phyloP scores from a whole-genome alignment of 2,329 filamentous ascomycete species.

The Lachnellula willkommii region DNA sequence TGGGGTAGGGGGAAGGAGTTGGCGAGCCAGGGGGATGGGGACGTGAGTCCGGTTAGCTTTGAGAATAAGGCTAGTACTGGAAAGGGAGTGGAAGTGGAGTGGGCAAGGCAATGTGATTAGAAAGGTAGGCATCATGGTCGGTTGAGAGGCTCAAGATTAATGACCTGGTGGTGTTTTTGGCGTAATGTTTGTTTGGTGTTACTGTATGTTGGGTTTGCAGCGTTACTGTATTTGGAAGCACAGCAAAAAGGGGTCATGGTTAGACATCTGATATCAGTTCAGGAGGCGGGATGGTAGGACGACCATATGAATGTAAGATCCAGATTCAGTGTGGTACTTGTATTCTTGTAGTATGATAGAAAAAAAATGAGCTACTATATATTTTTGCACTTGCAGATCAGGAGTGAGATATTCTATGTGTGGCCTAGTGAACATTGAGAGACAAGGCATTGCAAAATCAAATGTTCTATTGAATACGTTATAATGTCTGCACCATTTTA shows the following conservation, averaged over 20 bases:
- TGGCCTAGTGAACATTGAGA: neutral
- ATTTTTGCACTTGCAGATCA: neutral
- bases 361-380: neutral
- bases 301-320: neutral
- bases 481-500: neutral
- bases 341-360: neutral
- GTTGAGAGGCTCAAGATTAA: neutral
- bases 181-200: neutral
- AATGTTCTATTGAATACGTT: neutral
- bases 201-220: neutral
- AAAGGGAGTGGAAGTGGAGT: constrained; percentile 15
- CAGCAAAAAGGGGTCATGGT: neutral
- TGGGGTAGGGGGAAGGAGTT: constrained; percentile 7
- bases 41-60: constrained; percentile 18
- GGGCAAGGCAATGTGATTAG: constrained; percentile 20
- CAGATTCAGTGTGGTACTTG: neutral
- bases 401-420: no score
- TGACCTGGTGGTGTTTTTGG: neutral
- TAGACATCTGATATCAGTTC: neutral
- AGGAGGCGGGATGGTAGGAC: neutral
- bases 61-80: constrained; percentile 16
- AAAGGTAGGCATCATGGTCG: neutral
- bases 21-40: constrained; percentile 10
- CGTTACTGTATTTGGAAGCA: neutral
- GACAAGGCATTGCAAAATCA: neutral